These are phyloP conservation scores for Batkoa obscura DNA, from an alignment of 371 early-diverging fungal genomes.

Conservation along the genomic window DNA sequence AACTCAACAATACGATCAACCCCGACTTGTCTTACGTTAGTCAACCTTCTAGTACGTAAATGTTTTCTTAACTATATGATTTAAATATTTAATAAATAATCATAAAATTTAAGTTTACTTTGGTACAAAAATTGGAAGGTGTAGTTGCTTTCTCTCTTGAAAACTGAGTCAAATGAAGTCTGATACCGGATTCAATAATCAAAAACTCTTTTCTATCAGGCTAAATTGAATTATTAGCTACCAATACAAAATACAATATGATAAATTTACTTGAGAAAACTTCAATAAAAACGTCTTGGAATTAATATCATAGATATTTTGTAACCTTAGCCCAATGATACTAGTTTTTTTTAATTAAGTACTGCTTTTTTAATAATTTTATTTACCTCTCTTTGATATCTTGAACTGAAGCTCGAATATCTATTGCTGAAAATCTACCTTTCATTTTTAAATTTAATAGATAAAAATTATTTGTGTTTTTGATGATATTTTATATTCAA, in stretches of 20 bases:
- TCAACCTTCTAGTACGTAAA: conserved; percentile 61
- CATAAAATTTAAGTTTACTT: conserved; percentile 19
- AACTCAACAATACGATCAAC: conserved; percentile 86
- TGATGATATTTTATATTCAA: too few species aligned
- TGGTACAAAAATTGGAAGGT: conserved; percentile 78
- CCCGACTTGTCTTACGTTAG: conserved; percentile 67
- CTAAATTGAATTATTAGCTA: conserved; percentile 11
- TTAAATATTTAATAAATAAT: neutral
- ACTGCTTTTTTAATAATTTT: neutral
- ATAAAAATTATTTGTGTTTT: too few species aligned
- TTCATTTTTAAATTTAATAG: conserved; percentile 19
- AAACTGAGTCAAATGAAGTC: conserved; percentile 81
- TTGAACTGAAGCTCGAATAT: conserved; percentile 63
- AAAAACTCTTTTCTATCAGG: conserved; percentile 76
- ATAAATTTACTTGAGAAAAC: conserved; percentile 46
- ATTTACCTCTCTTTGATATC: conserved; percentile 40
- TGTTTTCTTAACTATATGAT: conserved; percentile 63
- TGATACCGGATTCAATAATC: conserved; percentile 81
- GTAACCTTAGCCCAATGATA: conserved; percentile 52
- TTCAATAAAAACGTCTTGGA: conserved; percentile 79
- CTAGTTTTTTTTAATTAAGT: neutral
- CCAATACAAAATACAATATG: neutral
- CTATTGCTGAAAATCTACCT: conserved; percentile 69
- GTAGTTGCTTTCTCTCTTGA: conserved; percentile 62
- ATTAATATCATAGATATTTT: conserved; percentile 88